phyloP scores from a whole-genome alignment of 768 basidiomycete genomes.

The Leccinum boreale region DNA sequence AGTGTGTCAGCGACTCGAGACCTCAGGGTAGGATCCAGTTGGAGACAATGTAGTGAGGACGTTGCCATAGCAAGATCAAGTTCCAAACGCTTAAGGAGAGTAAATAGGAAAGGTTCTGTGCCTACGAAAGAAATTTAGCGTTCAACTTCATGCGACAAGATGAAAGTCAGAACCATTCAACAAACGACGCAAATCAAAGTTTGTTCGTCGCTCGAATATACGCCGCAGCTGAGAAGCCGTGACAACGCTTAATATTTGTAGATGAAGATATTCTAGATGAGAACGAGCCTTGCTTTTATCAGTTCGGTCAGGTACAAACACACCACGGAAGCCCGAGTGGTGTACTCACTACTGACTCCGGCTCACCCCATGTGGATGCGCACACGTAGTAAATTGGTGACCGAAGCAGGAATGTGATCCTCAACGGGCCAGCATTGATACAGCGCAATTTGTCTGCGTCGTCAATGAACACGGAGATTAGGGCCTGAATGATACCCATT shows the following conservation, averaged over 20 bases:
- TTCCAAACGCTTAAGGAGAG: slow-evolving; percentile 68
- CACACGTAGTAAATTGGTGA: slow-evolving; percentile 91
- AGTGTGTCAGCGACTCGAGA: slow-evolving; percentile 76
- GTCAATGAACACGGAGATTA: slow-evolving; percentile 94
- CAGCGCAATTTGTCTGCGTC: slow-evolving; percentile 83
- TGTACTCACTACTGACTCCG: slow-evolving; percentile 84
- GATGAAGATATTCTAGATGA: slow-evolving; percentile 92
- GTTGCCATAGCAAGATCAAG: slow-evolving; percentile 78
- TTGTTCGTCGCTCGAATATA: slow-evolving; percentile 86
- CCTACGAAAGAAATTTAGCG: slow-evolving; percentile 42
- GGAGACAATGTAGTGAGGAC: slow-evolving; percentile 78
- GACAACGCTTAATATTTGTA: slow-evolving; percentile 90
- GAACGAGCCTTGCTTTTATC: slow-evolving; percentile 79
- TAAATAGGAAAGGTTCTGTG: slow-evolving; percentile 75
- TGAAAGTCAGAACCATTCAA: slow-evolving; percentile 49
- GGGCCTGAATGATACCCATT: slow-evolving; percentile 91
- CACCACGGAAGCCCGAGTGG: neutral
- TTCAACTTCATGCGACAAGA: neutral
- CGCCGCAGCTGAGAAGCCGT: slow-evolving; percentile 79
- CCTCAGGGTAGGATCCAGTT: slow-evolving; percentile 65
- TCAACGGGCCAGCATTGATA: slow-evolving; percentile 77
- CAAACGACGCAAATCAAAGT: slow-evolving; percentile 83
- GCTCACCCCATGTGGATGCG: slow-evolving; percentile 91
- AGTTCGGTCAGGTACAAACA: slow-evolving; percentile 29
- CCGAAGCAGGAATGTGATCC: slow-evolving; percentile 84